Evolutionary conservation across 768 basidiomycete genomes (phyloP).

Genomic region (Leccinum boreale): DNA sequence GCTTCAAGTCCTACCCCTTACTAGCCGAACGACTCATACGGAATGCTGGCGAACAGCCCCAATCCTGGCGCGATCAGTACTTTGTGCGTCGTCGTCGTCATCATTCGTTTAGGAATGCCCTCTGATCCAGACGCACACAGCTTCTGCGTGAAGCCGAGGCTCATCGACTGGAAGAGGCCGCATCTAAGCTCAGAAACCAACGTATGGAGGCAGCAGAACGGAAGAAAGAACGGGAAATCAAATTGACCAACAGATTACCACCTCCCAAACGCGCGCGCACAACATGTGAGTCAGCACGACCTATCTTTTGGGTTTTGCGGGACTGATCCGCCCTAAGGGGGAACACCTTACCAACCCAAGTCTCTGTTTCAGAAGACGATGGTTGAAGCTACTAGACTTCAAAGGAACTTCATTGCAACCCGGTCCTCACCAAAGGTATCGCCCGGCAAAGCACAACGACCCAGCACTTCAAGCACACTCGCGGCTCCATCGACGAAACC

Average conservation of each 20-base stretch:
- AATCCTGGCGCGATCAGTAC: slow-evolving; percentile 67
- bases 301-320: neutral
- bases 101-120: neutral
- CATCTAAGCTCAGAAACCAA: slow-evolving; percentile 59
- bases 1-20: slow-evolving; percentile 57
- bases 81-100: slow-evolving; percentile 45
- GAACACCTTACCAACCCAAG: slow-evolving; percentile 47
- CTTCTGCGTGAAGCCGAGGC: slow-evolving; percentile 56
- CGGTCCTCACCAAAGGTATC: slow-evolving; percentile 54
- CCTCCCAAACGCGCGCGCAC: slow-evolving; percentile 59
- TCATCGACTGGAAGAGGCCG: slow-evolving; percentile 59
- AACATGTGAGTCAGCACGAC: slow-evolving; percentile 52
- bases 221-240: slow-evolving; percentile 75
- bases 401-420: slow-evolving; percentile 55
- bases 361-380: slow-evolving; percentile 76
- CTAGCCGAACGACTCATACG: slow-evolving; percentile 46
- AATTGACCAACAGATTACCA: slow-evolving; percentile 67
- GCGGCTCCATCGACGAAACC: slow-evolving; percentile 29
- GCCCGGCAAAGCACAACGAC: slow-evolving; percentile 41
- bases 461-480: slow-evolving; percentile 34
- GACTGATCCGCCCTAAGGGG: slow-evolving; percentile 34
- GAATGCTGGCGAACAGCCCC: slow-evolving; percentile 42
- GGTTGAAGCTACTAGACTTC: slow-evolving; percentile 63
- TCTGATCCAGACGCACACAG: slow-evolving; percentile 34
- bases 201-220: slow-evolving; percentile 69